Percentiles rank a stretch among this genome's conserved stretches.
These are phyloP conservation scores for Ploettnerulaceae sp. DNA, from an alignment of 2,329 filamentous ascomycete genomes.

Conservation along the genomic window DNA sequence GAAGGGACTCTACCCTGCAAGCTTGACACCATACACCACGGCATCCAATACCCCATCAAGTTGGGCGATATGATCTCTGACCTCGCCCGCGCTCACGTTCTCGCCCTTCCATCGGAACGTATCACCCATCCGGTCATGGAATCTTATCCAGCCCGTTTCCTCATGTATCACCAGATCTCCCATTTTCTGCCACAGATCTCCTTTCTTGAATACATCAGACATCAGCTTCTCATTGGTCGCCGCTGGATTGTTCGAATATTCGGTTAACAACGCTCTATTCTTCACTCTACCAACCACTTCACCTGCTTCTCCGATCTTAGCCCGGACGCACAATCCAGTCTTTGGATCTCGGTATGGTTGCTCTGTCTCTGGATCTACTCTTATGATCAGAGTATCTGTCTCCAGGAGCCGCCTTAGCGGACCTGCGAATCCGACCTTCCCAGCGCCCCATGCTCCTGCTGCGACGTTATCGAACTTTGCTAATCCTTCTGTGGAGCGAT, in stretches of 20 bases:
- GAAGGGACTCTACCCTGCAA: conserved; percentile 34
- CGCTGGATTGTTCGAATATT: conserved; percentile 39
- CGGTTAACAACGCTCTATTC: conserved; percentile 36
- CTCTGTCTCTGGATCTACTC: conserved; percentile 35
- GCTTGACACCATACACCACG: conserved; percentile 41
- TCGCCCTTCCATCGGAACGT: conserved; percentile 50
- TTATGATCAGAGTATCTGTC: conserved; percentile 39
- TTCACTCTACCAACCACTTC: conserved; percentile 42
- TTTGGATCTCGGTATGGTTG: conserved; percentile 39
- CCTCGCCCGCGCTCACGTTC: conserved; percentile 43
- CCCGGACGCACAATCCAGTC: conserved; percentile 41
- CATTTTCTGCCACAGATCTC: conserved; percentile 42
- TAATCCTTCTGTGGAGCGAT: conserved; percentile 43
- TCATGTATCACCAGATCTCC: conserved; percentile 42
- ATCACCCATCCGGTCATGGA: conserved; percentile 47
- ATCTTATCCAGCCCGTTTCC: conserved; percentile 39
- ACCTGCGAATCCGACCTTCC: conserved; percentile 41
- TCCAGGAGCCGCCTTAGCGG: conserved; percentile 38
- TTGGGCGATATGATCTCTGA: conserved; percentile 40
- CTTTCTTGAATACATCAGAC: conserved; percentile 41
- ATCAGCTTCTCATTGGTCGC: conserved; percentile 43
- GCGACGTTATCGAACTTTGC: conserved; percentile 43
- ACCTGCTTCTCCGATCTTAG: conserved; percentile 38
- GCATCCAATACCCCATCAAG: conserved; percentile 40
- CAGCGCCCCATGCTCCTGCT: conserved; percentile 38